phyloP scores from a whole-genome alignment of 805 yeast genomes.

The Yamadazyma olivae region DNA sequence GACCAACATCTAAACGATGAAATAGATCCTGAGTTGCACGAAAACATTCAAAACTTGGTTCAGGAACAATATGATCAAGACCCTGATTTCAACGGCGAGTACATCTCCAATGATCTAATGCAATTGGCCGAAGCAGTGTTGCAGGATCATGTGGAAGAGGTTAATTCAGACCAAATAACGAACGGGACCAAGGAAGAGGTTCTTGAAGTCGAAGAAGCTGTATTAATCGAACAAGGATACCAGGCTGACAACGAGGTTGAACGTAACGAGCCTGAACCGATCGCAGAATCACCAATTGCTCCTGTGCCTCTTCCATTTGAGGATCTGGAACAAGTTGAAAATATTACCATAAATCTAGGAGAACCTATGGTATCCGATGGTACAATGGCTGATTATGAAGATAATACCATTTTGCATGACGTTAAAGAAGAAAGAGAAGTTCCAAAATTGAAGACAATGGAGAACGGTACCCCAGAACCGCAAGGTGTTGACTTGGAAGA shows the following conservation, averaged over 20 bases:
- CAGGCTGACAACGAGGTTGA: constrained; percentile 2
- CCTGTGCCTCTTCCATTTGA: constrained; percentile 10
- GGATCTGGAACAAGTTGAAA: not conserved
- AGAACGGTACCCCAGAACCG: constrained; percentile 5
- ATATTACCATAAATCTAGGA: not conserved
- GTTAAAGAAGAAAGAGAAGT: not conserved
- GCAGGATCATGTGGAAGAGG: not conserved
- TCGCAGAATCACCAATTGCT: constrained; percentile 7
- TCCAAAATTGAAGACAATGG: too few species aligned
- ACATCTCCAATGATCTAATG: constrained; percentile 1
- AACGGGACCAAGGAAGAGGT: not conserved
- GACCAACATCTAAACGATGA: too few species aligned
- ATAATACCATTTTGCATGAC: constrained; percentile 2
- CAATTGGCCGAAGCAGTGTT: constrained; percentile 2
- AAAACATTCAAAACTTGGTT: constrained; percentile 2
- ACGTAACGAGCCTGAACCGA: too few species aligned
- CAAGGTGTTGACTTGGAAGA: too few species aligned
- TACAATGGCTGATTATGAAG: constrained; percentile 17
- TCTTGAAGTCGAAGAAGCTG: too few species aligned
- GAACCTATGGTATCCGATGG: constrained; percentile 14
- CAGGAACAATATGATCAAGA: constrained; percentile 2
- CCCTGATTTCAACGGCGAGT: not conserved
- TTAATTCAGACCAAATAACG: not conserved
- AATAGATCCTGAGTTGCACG: constrained; percentile 8
- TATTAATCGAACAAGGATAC: constrained; percentile 3